Base-by-base conservation (phyloP, 2,329 filamentous ascomycete species). In the Bipolaris cookei region DNA sequence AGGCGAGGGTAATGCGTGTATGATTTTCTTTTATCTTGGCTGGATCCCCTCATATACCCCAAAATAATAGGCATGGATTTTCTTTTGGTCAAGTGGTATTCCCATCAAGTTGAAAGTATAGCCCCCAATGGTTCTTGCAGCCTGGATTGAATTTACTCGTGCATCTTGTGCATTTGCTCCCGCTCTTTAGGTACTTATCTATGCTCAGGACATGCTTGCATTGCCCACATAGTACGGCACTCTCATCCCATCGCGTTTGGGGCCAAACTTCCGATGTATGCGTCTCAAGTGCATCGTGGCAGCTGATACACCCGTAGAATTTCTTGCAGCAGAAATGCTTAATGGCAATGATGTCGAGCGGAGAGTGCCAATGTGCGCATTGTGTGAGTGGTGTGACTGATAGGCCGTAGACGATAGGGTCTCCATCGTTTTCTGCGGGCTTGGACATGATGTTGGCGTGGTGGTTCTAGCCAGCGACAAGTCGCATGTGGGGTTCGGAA, bases 301-400 rank as follows among this genome's bases (percentile, higher is more conserved):
- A 76, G 43, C 57, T 67, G 25, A 75, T 73, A 60, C 74, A 76
- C 6, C 73, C 73, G 59, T 76, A 76, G 60, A 75, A 76, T 48
- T 71, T 74, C 14, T 62, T 50, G 63, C 74, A 76, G 63, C 74
- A 76, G 44, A 62, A 62, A 48, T 76, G 72, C 38, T 75, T 71
- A 56, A 76, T 75, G 52, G 74, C 72, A 54, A 76, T 73, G 56
- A 75, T 73, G 64, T 76, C 74, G 47, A 75, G 68, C 2, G 70
- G 61, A 2, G 70, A 69, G 42, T 67, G 62, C 59, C 65, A 76
- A 54, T 76, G 74, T 8, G 61, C 11, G 58, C 74, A 76, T 67
- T 76, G 72, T 1, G 72, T 74, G 21, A 64, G 52, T 3, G 67
- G 55, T 1, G 70, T 70, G 6, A 76, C 53, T 7, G 63, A 65